Evolutionary conservation across 768 basidiomycete species (phyloP).

Genomic region (Gloeophyllum trabeum): DNA sequence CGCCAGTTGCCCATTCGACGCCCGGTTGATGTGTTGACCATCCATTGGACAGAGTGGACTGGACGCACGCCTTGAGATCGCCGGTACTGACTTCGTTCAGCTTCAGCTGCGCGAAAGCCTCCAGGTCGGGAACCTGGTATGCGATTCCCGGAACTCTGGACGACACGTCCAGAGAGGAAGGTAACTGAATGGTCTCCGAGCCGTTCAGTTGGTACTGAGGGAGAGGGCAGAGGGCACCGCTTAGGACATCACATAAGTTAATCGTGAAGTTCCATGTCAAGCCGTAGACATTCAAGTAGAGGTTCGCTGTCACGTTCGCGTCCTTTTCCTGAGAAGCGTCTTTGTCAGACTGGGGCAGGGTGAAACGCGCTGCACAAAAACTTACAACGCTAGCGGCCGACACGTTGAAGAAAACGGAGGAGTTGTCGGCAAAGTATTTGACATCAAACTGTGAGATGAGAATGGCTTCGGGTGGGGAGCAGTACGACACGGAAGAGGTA

Average conservation of each 20-base stretch:
- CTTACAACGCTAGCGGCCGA: constrained; percentile 79
- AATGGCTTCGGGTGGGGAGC: constrained; percentile 67
- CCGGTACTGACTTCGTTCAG: constrained; percentile 61
- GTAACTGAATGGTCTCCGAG: constrained; percentile 55
- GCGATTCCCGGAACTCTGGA: constrained; percentile 66
- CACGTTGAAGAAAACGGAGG: constrained; percentile 75
- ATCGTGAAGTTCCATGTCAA: constrained; percentile 78
- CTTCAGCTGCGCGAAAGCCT: constrained; percentile 77
- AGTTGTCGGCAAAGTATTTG: constrained; percentile 55
- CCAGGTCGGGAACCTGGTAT: constrained; percentile 82
- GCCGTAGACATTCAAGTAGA: constrained; percentile 84
- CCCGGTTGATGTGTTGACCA: constrained; percentile 66
- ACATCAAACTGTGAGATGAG: constrained; percentile 74
- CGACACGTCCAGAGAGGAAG: constrained; percentile 42
- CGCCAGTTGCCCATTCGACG: constrained; percentile 73
- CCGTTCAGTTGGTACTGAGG: constrained; percentile 86
- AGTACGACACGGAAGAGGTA: constrained; percentile 84
- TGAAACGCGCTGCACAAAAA: constrained; percentile 15
- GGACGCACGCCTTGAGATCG: constrained; percentile 76
- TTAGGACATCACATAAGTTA: constrained; percentile 70
- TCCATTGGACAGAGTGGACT: constrained; percentile 87
- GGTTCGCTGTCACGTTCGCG: constrained; percentile 72
- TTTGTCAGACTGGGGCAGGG: constrained; percentile 9
- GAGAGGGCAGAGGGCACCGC: constrained; percentile 74
- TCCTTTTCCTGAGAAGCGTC: constrained; percentile 42